Conservation (phyloP, 139 green algal genomes). For the Monoraphidium neglectum region DNA sequence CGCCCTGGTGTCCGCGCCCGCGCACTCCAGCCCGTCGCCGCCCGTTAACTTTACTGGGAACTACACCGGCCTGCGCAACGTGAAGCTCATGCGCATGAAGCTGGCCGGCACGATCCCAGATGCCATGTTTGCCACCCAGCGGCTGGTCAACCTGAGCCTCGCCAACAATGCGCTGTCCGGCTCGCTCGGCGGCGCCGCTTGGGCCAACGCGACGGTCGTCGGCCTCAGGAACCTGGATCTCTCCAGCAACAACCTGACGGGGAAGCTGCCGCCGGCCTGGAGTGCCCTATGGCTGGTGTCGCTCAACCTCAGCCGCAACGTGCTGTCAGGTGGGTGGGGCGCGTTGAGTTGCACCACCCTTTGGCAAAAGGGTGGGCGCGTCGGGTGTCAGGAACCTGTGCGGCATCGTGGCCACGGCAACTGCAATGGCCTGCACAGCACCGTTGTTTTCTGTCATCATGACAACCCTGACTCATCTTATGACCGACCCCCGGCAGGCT, state of each 20-base stretch:
- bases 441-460: no score
- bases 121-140: background rate
- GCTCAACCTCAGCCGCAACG: slow-evolving; percentile 17
- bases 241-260: slow-evolving; percentile 12
- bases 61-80: background rate
- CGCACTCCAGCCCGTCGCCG: background rate
- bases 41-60: no score
- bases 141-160: background rate
- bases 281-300: background rate
- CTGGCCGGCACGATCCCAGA: slow-evolving; percentile 13
- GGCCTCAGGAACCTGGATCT: background rate
- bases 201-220: background rate
- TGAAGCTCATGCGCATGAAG: slow-evolving; percentile 1
- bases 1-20: background rate
- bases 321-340: no score
- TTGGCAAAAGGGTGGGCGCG: no score
- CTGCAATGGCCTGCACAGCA: no score
- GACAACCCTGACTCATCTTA: no score
- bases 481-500: no score
- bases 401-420: no score
- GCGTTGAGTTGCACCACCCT: no score
- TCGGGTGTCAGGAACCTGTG: no score
- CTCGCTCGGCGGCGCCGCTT: background rate
- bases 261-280: slow-evolving; percentile 8
- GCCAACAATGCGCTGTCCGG: slow-evolving; percentile 13